Conservation (phyloP, 106 monocot genomes). For the Chionographis japonica region DNA sequence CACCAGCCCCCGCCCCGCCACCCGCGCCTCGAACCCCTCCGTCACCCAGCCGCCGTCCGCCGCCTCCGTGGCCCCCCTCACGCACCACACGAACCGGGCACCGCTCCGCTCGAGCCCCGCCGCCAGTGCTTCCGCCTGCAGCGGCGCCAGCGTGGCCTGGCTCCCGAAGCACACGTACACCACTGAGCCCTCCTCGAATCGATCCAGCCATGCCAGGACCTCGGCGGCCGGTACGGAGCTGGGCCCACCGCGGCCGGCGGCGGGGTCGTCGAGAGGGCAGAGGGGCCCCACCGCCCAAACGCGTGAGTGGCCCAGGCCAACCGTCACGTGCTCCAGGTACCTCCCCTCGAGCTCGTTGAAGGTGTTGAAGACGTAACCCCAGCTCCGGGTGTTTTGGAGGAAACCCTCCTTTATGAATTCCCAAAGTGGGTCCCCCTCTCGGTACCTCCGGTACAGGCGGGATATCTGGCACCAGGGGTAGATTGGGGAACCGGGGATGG, state of each 20-base stretch:
- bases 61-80: not conserved
- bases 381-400: slow-evolving; percentile 21
- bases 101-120: slow-evolving; percentile 30
- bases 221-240: not conserved
- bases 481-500: slow-evolving; percentile 23
- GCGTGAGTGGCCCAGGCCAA: slow-evolving; percentile 7
- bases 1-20: slow-evolving; percentile 20
- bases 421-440: slow-evolving; percentile 16
- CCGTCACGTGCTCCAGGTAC: slow-evolving; percentile 18
- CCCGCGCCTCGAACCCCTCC: slow-evolving; percentile 27
- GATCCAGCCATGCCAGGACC: not conserved
- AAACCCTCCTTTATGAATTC: slow-evolving; percentile 20
- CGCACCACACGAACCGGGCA: slow-evolving; percentile 34
- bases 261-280: no score
- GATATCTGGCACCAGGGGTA: not conserved
- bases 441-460: not conserved
- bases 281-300: slow-evolving; percentile 55
- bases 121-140: slow-evolving; percentile 20
- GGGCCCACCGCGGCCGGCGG: no score
- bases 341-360: slow-evolving; percentile 23
- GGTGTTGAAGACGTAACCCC: slow-evolving; percentile 38
- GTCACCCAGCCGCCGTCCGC: not conserved
- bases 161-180: slow-evolving; percentile 41
- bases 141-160: slow-evolving; percentile 15
- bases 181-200: slow-evolving; percentile 20